These are phyloP conservation scores for Picea glauca DNA, from an alignment of 75 land plant genomes.

Conservation along the genomic window DNA sequence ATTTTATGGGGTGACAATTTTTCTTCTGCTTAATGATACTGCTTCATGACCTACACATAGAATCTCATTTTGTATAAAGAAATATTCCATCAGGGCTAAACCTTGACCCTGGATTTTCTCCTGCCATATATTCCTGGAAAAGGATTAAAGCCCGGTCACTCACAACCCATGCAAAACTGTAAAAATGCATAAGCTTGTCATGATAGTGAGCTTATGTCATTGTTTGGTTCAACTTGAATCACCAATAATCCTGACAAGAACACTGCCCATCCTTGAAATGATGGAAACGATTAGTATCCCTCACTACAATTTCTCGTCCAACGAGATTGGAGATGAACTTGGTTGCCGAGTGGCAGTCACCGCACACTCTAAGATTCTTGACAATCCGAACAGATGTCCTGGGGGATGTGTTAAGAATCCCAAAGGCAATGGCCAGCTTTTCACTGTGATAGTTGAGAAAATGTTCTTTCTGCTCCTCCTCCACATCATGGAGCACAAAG, in stretches of 20 bases:
- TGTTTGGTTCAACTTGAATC: not conserved
- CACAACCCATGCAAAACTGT: too few species aligned
- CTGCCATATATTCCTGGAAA: too few species aligned
- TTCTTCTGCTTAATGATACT: too few species aligned
- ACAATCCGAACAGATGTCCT: not conserved
- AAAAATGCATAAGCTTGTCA: too few species aligned
- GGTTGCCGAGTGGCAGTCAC: not conserved
- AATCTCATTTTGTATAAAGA: too few species aligned
- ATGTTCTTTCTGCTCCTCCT: not conserved
- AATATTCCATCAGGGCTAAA: too few species aligned
- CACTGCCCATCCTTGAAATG: not conserved
- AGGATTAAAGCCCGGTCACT: too few species aligned
- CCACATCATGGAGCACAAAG: conserved; percentile 2
- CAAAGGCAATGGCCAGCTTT: not conserved
- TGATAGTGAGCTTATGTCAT: too few species aligned
- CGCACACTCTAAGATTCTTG: not conserved
- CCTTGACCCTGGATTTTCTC: too few species aligned
- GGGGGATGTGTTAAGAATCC: not conserved
- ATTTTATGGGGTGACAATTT: too few species aligned
- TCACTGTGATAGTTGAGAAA: conserved; percentile 4
- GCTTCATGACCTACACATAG: too few species aligned
- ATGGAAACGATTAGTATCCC: not conserved
- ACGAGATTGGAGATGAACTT: not conserved
- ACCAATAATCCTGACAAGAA: not conserved
- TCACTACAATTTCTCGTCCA: not conserved